Conservation (phyloP, 108 stramenopile genomes). For the Conticribra weissflogii region DNA sequence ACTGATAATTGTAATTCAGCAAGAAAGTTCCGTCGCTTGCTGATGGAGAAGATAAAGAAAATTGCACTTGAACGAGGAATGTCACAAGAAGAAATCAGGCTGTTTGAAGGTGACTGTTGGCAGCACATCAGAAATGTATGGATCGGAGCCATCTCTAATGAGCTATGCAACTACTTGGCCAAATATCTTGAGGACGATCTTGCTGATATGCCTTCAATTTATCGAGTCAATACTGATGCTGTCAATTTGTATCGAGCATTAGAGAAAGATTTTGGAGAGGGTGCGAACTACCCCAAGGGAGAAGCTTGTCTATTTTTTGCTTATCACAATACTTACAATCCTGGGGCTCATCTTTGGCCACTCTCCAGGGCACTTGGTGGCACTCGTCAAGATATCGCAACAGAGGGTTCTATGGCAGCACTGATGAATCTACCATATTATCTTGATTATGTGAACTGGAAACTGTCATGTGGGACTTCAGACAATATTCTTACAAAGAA, state of each 20-base stretch:
- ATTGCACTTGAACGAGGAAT: too few relatives aligned
- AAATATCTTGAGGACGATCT: slow-evolving; percentile 2
- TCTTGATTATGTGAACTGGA: too few relatives aligned
- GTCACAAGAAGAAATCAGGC: slow-evolving; percentile 4
- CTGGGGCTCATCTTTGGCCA: too few relatives aligned
- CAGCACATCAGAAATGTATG: slow-evolving; percentile 24
- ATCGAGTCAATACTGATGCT: slow-evolving; percentile 9
- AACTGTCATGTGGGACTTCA: too few relatives aligned
- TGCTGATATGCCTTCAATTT: slow-evolving; percentile 4
- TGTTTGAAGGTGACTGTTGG: slow-evolving; percentile 25
- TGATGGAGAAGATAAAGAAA: neutral
- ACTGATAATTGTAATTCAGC: neutral
- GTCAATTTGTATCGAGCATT: slow-evolving; percentile 12
- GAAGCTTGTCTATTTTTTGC: slow-evolving; percentile 12
- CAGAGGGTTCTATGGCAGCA: too few relatives aligned
- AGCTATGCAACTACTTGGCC: neutral
- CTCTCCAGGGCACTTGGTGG: too few relatives aligned
- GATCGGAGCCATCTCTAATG: neutral
- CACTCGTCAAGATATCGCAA: too few relatives aligned
- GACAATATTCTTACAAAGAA: too few relatives aligned
- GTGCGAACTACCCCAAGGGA: slow-evolving; percentile 27
- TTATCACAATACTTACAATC: neutral
- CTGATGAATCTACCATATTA: too few relatives aligned
- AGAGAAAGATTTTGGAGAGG: slow-evolving; percentile 21
- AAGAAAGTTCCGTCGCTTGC: neutral